Evolutionary conservation across 139 green algal species (phyloP), one percentile per base, ranked within the genome.

Genomic region (Chlamydomonas incerta): DNA sequence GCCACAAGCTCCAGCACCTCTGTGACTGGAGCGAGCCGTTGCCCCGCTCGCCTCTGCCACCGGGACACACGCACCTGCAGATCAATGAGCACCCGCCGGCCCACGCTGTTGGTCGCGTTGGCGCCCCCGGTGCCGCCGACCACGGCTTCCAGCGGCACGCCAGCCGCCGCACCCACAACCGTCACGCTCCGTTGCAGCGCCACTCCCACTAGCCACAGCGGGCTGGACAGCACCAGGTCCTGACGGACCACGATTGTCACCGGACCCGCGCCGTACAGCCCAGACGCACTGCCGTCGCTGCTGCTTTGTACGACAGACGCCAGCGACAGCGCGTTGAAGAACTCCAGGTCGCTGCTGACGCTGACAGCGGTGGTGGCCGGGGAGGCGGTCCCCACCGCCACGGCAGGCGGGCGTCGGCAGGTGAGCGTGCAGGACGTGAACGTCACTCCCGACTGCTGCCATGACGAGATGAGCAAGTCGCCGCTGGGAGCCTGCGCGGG

Each of bases 261-360:
- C n/a, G n/a, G 31, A 1, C n/a, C 47, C 10, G 15, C 3, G 50
- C 4, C 15, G 62, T 50, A 50, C 41, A 50, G 41, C 41, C 41
- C 41, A 5, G 41, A 13, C 6, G 41, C 8, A 8, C 41, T 50
- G 41, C 41, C 41, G 8, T 50, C 41, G 41, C 41, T 50, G 41
- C 41, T 8, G 41, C 8, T 50, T 50, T 50, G 41, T 85, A 85
- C 0, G n/a, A 41, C 41, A 0, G n/a, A 14, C 21, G 79, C 79
- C 23, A 85, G 67, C 6, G 65, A 37, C 1, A 85, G 24, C 14
- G 79, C 79, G 31, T 85, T 85, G 47, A 76, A 85, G 21, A 85
- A 50, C 20, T 85, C 79, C 79, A 75, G 17, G 46, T 85, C 65
- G 13, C 31, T 46, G 4, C 35, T 17, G n/a, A 85, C 34, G 31